These are phyloP conservation scores for Nicotiana otophora DNA, from an alignment of 257 asterid species.

Conservation along the genomic window DNA sequence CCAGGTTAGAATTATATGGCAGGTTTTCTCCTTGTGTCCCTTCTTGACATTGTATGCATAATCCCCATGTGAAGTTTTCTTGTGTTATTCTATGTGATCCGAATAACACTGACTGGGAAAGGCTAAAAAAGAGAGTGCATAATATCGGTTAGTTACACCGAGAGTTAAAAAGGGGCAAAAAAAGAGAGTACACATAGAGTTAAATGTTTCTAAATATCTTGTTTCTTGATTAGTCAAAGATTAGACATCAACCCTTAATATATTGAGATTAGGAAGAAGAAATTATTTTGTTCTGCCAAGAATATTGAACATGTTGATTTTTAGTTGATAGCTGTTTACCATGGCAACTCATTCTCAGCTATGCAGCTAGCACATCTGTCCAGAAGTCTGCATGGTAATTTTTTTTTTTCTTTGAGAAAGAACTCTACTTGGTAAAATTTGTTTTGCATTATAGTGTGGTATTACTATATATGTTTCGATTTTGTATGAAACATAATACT, in stretches of 20 bases:
- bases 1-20: not conserved
- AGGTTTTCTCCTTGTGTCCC: not conserved
- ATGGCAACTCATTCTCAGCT: not conserved
- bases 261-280: not conserved
- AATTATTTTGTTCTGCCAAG: not conserved
- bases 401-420: not conserved
- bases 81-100: not conserved
- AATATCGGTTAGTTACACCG: not conserved
- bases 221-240: not conserved
- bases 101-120: not conserved
- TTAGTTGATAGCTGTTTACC: not conserved
- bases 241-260: not conserved
- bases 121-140: not conserved
- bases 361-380: not conserved
- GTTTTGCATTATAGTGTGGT: not conserved
- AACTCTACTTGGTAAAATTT: not conserved
- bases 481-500: not conserved
- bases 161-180: no score
- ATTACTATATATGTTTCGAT: not conserved
- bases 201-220: not conserved
- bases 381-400: not conserved
- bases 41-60: not conserved
- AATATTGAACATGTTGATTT: not conserved
- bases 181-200: not conserved
- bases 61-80: not conserved